Base-by-base conservation (phyloP, 2,329 filamentous ascomycete genomes). In the Hyphodiscus sp. region DNA sequence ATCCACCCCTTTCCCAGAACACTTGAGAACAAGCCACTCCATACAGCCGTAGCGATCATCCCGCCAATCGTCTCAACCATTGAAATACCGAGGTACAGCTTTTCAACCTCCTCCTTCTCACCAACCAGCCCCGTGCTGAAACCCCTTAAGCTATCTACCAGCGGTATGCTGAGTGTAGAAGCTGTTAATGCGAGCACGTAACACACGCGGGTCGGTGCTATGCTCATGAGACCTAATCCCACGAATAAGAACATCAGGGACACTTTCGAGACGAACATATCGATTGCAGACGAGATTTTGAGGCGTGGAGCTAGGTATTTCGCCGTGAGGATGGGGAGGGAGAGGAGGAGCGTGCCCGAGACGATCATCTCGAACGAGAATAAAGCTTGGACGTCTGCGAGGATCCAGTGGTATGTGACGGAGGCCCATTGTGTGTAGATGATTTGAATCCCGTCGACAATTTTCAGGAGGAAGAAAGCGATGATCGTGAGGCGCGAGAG, bases 41-140 rank as follows among this genome's bases (percentile, higher is more conserved):
- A 60, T 19, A 44, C 47, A 11, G 45, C 53, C 9, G 53, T 56
- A 11, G 49, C 53, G 16, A 57, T 10, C 49, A 60, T 60, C 2
- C 50, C 55, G 1, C 47, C 56, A 13, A 58, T 19, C 13, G 52
- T 60, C 50, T 56, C 53, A 43, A 56, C 48, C 49, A 58, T 51
- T n/a, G 55, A 55, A 47, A 60, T 60, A 2, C 55, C 58, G 26
- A 60, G n/a, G 45, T 60, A 60, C 47, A 60, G 41, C 48, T 60
- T 48, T 41, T 56, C 51, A 20, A 60, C 47, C 18, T 52, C 52
- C 30, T 53, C 54, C 10, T 47, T 52, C 13, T 23, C 53, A 15
- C 41, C 50, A 20, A 58, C 23, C 44, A 56, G 23, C 1, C 51
- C 56, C 20, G 58, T 60, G 1, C 51, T 45, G 44, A 50, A 60